Base-by-base conservation (phyloP, 805 yeast species). In the Schwanniomyces vanrijiae region DNA sequence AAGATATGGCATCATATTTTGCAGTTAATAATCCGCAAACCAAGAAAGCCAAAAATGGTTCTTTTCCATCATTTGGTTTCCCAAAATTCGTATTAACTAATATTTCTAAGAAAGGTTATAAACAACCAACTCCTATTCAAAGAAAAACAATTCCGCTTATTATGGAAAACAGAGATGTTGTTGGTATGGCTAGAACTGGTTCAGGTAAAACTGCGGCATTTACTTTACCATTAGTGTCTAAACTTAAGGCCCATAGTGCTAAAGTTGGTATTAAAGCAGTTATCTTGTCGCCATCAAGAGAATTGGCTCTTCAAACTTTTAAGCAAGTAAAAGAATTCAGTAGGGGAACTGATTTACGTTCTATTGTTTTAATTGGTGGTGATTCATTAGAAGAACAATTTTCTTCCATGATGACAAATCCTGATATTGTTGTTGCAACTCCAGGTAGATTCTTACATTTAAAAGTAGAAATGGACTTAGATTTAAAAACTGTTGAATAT, bases 121-220 rank as follows among this genome's bases (percentile, higher is more conserved):
- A 82, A 55, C 94, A 87, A 55, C 99, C 99, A 11, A 94, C 99
- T 0, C 99, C 99, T 1, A 94, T 94, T 65, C 99, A 94, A 70
- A 78, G 99, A 54, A 94, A 92, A 63, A 86, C 99, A 2, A 88
- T 94, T 48, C 99, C 99, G 0, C 74, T 90, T 46, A 84, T 94
- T 49, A 73, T 94, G 72, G 89, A 87, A 40, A 86, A 83, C 46
- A 78, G 95, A 61, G 99, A 94, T 69, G 96, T 94, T 37, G 99
- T 94, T 13, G 99, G 97, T 62, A 94, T 94, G 99, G 99, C 99
- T 13, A 80, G 99, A 61, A 94, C 99, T 0, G 99, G 99, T 59
- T 88, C 96, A 21, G 99, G 99, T 76, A 94, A 94, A 64, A 94
- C 99, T 0, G 99, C 99, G 7, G 98, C 99, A 0, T 94, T 94